A percentile compares a stretch with the other conserved stretches of the same genome.
Evolutionary conservation across 768 basidiomycete species (phyloP).

Genomic region (Botryobasidium botryosum): DNA sequence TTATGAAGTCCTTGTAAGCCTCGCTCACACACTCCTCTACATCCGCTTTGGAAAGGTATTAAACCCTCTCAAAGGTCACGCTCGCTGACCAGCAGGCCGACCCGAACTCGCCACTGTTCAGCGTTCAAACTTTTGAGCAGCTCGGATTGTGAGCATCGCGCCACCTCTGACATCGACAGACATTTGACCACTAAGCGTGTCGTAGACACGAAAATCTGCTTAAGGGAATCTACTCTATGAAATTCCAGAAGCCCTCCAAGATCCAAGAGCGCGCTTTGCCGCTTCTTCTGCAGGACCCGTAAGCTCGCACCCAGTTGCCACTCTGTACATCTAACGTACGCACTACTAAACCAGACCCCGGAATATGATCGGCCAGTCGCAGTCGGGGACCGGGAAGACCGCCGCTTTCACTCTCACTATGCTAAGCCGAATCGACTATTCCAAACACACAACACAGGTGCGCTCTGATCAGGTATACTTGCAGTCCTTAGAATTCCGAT

Average conservation of each 20-base stretch:
- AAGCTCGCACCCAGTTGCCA: too few species aligned
- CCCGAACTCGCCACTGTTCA: slow-evolving; percentile 89
- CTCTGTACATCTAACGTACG: slow-evolving; percentile 2
- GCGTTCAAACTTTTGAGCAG: slow-evolving; percentile 87
- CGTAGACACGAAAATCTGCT: slow-evolving; percentile 67
- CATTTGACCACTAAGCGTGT: slow-evolving; percentile 1
- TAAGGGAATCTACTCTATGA: slow-evolving; percentile 88
- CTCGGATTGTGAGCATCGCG: slow-evolving; percentile 65
- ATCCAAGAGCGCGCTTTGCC: slow-evolving; percentile 96
- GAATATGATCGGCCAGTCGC: slow-evolving; percentile 99
- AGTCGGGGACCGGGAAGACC: slow-evolving; percentile 98
- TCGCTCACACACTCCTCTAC: not conserved
- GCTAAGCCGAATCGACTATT: slow-evolving; percentile 84
- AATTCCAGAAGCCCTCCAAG: slow-evolving; percentile 95
- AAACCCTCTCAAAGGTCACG: slow-evolving; percentile 45
- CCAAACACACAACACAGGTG: slow-evolving; percentile 70
- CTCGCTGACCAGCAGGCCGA: slow-evolving; percentile 92
- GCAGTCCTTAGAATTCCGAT: not conserved
- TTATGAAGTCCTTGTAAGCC: slow-evolving; percentile 61
- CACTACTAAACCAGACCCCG: slow-evolving; percentile 60
- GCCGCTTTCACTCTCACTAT: slow-evolving; percentile 96
- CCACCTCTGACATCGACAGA: not conserved
- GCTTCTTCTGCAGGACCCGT: slow-evolving; percentile 81
- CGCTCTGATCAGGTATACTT: not conserved
- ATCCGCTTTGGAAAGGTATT: not conserved